These are phyloP conservation scores for Streptanthus diversifolius DNA, from an alignment of 345 rosid genomes.

Conservation along the genomic window DNA sequence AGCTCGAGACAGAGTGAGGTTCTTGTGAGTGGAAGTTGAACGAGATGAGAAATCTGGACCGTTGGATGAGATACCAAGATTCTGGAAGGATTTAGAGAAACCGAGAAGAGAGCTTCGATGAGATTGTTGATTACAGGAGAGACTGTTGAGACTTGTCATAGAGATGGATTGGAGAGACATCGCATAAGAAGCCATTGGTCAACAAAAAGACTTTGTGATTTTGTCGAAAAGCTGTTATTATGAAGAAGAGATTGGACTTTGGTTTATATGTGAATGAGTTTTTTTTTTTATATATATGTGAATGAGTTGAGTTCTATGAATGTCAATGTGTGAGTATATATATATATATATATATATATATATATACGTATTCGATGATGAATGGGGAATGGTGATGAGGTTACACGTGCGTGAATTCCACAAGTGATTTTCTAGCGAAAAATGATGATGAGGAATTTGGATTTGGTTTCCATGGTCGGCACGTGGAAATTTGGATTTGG, in stretches of 20 bases:
- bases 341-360: not conserved
- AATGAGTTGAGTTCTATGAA: constrained; percentile 12
- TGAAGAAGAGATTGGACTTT: not conserved
- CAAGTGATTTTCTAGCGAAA: not conserved
- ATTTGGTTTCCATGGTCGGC: constrained; percentile 24
- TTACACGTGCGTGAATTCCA: not conserved
- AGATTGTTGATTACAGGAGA: not conserved
- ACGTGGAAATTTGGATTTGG: not conserved
- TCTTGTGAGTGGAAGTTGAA: constrained; percentile 14
- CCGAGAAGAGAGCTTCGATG: constrained; percentile 17
- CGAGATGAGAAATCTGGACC: constrained; percentile 18
- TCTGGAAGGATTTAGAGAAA: constrained; percentile 21
- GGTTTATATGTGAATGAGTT: constrained; percentile 3
- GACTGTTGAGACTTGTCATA: constrained; percentile 5
- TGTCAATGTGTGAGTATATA: not conserved
- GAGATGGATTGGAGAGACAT: constrained; percentile 23
- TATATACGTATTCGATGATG: not conserved
- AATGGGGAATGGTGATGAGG: not conserved
- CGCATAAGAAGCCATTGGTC: constrained; percentile 13
- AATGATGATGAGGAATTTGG: not conserved
- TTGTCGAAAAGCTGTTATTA: not conserved
- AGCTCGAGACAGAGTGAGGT: constrained; percentile 1
- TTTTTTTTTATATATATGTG: no score
- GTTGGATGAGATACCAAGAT: constrained; percentile 25
- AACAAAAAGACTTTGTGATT: not conserved